Evolutionary conservation across 495 filamentous ascomycete genomes (phyloP), one percentile per base, ranked within the genome.

Genomic region (Penicillium taxi): DNA sequence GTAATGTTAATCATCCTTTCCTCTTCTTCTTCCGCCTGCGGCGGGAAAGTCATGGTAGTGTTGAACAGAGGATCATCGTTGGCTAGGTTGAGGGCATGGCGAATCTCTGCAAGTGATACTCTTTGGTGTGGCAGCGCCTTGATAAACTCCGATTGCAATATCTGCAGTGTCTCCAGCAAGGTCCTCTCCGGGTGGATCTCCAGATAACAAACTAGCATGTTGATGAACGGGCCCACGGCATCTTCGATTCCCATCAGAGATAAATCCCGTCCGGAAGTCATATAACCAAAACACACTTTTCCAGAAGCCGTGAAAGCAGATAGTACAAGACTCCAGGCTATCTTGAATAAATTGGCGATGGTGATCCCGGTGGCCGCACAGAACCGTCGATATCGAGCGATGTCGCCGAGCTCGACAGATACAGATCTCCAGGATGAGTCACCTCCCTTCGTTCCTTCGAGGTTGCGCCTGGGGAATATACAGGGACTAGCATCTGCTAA

Each of bases 301-400:
- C 59, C 45, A 2, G 56, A 55, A 8, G 49, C 48, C 1, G 60
- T 61, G 44, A 60, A 67, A 11, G 39, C 37, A 14, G 47, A 39
- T n/a, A 70, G 47, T 1, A 66, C 55, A 5, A 69, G 32, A 6
- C 45, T 61, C 68, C 68, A 70, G 4, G 56, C 61, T 14, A 55
- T 39, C 26, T 69, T 51, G 26, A 64, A 51, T 23, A 66, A 23
- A 16, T 42, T 62, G 11, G 50, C 39, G 22, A 52, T 26, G 1
- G 59, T 59, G 26, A 51, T 5, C 4, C 26, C 34, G 12, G 24
- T 9, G 2, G 15, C 7, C 5, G 26, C 37, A 28, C 54, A 60
- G 42, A 60, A 60, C 7, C 21, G 2, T 19, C 35, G 26, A 7
- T 41, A 24, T 19, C 11, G 12, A 16, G 20, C 18, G 25, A 35